Evolutionary conservation across 441 rosid species (phyloP), one percentile per base, ranked within the genome.

Genomic region (Breynia disticha): DNA sequence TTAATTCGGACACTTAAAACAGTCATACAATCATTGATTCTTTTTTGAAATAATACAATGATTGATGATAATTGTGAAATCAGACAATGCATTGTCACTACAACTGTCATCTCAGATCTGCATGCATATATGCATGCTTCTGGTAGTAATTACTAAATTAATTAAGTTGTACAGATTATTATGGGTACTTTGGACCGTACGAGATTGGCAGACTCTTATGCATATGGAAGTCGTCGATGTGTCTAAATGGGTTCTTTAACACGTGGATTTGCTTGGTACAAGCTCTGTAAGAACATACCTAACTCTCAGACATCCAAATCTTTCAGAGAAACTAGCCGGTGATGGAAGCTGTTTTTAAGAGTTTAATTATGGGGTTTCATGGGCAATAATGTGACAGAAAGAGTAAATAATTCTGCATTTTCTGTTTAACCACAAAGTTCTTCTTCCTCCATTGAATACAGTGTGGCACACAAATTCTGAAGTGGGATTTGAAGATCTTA

Each of bases 151-250:
- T 41, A 11, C n/a, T 15, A 11, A 9, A 11, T 41, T 41, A 41
- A 41, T 41, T 41, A 41, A 6, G 5, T 7, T 7, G 47, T 43
- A 0, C 18, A 17, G 2, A 19, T 16, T 11, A 12, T 57, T 11
- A 12, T 57, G 67, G 67, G 74, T 70, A 68, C 76, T 58, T 55
- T 19, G 69, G 42, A 61, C 74, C 71, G 79, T 77, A 77, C 79
- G 17, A 47, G 14, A 3, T n/a, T 17, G 28, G 43, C 46, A 21
- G 57, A 0, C 48, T 9, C 15, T 2, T 2, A 1, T 37, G 11
- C 11, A n/a, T 1, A 7, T 1, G 12, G 44, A 16, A 16, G 44
- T 41, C 1, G 44, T 16, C 42, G 18, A 59, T 43, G 66, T 70
- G 66, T 64, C 59, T 9, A 16, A 8, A 6, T 17, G 0, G 7